These are phyloP conservation scores for Hymenoscyphus albidus DNA, from an alignment of 2,329 filamentous ascomycete genomes.

Conservation along the genomic window DNA sequence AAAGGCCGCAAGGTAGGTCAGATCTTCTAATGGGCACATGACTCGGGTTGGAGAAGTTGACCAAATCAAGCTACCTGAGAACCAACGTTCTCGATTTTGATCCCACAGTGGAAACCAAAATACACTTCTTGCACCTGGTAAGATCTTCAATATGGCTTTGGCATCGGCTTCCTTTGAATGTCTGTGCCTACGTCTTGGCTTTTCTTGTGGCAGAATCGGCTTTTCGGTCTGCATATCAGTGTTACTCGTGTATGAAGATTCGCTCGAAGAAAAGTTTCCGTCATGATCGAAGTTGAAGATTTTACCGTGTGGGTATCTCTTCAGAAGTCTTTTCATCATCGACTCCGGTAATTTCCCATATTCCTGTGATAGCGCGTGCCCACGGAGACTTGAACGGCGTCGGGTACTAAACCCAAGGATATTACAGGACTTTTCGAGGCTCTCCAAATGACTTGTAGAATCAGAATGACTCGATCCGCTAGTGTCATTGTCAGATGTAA, in stretches of 20 bases:
- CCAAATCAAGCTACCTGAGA: conserved; percentile 48
- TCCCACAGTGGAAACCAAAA: conserved; percentile 49
- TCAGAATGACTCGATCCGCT: conserved; percentile 8
- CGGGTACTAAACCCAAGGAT: conserved; percentile 33
- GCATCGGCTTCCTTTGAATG: conserved; percentile 31
- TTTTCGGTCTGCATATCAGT: conserved; percentile 7
- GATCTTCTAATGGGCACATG: conserved; percentile 45
- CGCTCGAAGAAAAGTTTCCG: conserved; percentile 27
- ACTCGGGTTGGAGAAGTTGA: conserved; percentile 42
- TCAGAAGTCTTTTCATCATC: conserved; percentile 30
- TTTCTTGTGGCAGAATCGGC: conserved; percentile 7
- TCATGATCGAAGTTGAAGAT: conserved; percentile 34
- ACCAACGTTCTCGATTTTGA: conserved; percentile 44
- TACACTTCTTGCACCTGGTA: conserved; percentile 44
- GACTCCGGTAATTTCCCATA: conserved; percentile 26
- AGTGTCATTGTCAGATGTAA: conserved; percentile 17
- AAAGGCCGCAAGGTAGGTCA: conserved; percentile 50
- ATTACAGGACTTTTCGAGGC: conserved; percentile 26
- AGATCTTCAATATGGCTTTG: conserved; percentile 34
- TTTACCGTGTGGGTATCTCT: conserved; percentile 34
- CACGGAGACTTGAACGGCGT: conserved; percentile 27
- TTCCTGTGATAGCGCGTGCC: conserved; percentile 24
- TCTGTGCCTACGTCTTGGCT: conserved; percentile 18
- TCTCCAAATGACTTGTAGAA: conserved; percentile 4
- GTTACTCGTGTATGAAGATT: conserved; percentile 22